Evolutionary conservation across 2,329 filamentous ascomycete species (phyloP).

Genomic region (Cylindrodendrum hubeiense): DNA sequence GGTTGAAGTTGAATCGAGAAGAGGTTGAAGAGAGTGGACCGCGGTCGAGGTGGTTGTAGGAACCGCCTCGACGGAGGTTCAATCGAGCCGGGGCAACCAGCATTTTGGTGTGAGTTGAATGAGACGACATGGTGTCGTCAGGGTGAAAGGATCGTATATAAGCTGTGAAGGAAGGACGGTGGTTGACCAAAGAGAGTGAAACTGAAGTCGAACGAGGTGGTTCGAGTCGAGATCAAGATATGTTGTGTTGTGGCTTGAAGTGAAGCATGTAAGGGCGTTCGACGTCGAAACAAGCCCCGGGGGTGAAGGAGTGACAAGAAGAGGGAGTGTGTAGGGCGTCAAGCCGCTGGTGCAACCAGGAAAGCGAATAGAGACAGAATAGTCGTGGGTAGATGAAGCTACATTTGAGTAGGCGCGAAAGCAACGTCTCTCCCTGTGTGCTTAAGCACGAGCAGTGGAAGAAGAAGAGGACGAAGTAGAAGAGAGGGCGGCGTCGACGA

Average conservation of each 20-base stretch:
- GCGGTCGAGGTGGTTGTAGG: conserved; percentile 67
- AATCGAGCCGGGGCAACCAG: conserved; percentile 67
- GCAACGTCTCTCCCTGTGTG: conserved; percentile 13
- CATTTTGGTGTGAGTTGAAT: conserved; percentile 61
- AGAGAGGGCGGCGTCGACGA: conserved; percentile 7
- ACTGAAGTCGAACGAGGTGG: conserved; percentile 38
- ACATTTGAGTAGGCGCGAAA: conserved; percentile 18
- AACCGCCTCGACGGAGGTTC: conserved; percentile 69
- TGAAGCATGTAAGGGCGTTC: conserved; percentile 24
- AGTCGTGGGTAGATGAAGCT: conserved; percentile 20
- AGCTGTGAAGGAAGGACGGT: conserved; percentile 22
- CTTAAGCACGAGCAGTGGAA: conserved; percentile 12
- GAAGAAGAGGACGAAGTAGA: conserved; percentile 3
- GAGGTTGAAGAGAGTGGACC: conserved; percentile 70
- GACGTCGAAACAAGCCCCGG: conserved; percentile 10
- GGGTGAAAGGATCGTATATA: background rate
- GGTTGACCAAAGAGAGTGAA: conserved; percentile 35
- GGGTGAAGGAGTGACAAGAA: conserved; percentile 31
- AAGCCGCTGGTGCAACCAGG: conserved; percentile 25
- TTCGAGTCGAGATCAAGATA: conserved; percentile 5
- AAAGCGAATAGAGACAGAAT: conserved; percentile 21
- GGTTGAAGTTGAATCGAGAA: conserved; percentile 74
- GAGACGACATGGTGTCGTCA: conserved; percentile 56
- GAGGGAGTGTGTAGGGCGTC: conserved; percentile 26
- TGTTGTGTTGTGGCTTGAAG: conserved; percentile 3